Conservation (phyloP, 2,329 filamentous ascomycete genomes). For the Cercospora sp. region DNA sequence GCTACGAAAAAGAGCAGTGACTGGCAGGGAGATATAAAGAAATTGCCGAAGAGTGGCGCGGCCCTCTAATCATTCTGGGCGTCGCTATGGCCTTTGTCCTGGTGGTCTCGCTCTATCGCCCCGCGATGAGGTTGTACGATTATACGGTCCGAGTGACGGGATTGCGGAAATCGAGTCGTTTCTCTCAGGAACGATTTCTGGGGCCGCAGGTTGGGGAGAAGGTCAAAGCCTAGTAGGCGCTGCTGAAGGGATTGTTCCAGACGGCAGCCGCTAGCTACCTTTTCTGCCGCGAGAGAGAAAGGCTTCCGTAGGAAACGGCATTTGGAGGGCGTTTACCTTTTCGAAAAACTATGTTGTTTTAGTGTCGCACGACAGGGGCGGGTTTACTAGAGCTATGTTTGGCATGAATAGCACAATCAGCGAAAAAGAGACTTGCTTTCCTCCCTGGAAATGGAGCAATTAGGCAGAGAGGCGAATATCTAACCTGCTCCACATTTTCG, state of each 20-base stretch:
- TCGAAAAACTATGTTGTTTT: not conserved
- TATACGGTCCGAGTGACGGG: not conserved
- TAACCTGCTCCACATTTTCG: not conserved
- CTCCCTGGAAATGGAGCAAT: not conserved
- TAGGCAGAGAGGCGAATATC: not conserved
- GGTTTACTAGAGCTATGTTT: not conserved
- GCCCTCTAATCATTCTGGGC: conserved; percentile 22
- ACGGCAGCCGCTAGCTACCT: not conserved
- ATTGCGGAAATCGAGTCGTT: conserved; percentile 4
- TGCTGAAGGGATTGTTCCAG: not conserved
- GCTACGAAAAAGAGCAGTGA: conserved; percentile 64
- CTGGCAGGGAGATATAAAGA: conserved; percentile 29
- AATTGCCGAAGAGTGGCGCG: conserved; percentile 25
- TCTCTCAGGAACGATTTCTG: conserved; percentile 11
- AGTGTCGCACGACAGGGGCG: not conserved
- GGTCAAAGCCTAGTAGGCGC: not conserved
- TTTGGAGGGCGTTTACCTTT: not conserved
- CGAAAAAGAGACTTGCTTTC: not conserved
- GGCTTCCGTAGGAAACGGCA: not conserved
- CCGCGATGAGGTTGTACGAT: conserved; percentile 4
- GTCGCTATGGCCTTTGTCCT: conserved; percentile 15
- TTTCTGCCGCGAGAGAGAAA: not conserved
- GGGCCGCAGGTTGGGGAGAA: conserved; percentile 1
- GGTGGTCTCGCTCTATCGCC: conserved; percentile 20
- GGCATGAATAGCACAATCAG: conserved; percentile 11